Base-by-base conservation (phyloP, 108 stramenopile genomes). In the Nitzschia sp. region DNA sequence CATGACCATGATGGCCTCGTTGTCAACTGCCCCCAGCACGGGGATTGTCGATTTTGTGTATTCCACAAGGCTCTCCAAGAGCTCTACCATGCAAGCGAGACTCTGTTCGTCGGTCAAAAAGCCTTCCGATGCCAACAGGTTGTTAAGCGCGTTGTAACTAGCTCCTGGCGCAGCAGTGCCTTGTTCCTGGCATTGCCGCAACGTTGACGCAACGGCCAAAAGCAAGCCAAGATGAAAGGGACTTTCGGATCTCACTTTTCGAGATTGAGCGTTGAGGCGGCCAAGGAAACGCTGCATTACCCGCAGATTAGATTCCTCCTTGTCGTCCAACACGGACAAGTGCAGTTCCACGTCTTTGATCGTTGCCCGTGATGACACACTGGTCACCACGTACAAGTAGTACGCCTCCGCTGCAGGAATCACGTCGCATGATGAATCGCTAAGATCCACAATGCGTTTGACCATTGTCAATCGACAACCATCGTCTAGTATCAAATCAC, bases 171-270 rank as follows among this genome's bases (percentile, higher is more conserved):
- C n/a, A n/a, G n/a, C n/a, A n/a, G n/a, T n/a, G n/a, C n/a, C n/a
- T 42, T 42, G 9, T 13, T 42, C 38, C 38, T 42, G 6, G 38
- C 13, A 42, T 13, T 9, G 6, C 38, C 38, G 6, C 38, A 42
- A 42, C 6, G 9, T 42, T 42, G 6, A 9, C 6, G 38, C 38
- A 13, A 42, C 38, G 6, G 38, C 38, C 13, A 6, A 13, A 13
- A 42, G 38, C 38, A 42, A 42, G 38, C 38, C 38, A 42, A 42
- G 38, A 42, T 42, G 38, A 42, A 42, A 42, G 38, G n/a, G n/a
- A n/a, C n/a, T n/a, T 42, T 42, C 38, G 38, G 9, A 42, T 42
- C 13, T 9, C 38, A 9, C 38, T 42, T n/a, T n/a, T n/a, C n/a
- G n/a, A n/a, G n/a, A n/a, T n/a, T 54, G 38, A 42, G 38, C 38